Base-by-base conservation (phyloP, 495 filamentous ascomycete species). In the Penicillium malachiteum region DNA sequence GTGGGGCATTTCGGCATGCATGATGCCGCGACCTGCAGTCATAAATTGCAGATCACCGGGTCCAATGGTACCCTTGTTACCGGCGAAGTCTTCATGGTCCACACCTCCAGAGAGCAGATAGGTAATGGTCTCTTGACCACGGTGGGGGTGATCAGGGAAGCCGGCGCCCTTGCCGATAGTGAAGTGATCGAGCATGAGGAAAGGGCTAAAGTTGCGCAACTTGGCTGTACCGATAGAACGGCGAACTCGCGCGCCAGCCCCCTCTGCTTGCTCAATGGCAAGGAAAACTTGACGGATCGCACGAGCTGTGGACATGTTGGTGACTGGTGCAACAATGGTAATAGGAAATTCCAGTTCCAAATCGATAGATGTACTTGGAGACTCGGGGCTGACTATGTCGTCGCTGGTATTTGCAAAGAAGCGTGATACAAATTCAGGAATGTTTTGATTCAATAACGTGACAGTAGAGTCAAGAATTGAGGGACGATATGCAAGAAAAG, bases 101-200 rank as follows among this genome's bases (percentile, higher is more conserved):
- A 96, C 86, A 0, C 80, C 90, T 49, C 93, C 93, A 1, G 78
- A 69, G 1, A 97, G 75, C 3, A 97, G 75, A 70, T 97, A 98
- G 12, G 94, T 98, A 66, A 98, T 95, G 11, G 90, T 95, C 65
- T 96, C 88, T 67, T 88, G 85, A 21, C 85, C 82, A 38, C 86
- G 81, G 69, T 90, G 87, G 2, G 87, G 86, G 65, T 96, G 91
- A 70, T 96, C 91, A 0, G 91, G 91, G 70, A 96, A 96, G 5
- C 93, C 93, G 17, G 92, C 88, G 44, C 88, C 89, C 14, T 86
- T 85, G 31, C 82, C 81, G 62, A 92, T 84, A 41, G 79, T 83
- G 79, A 96, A 96, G 74, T 97, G 91, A 70, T 98, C 93, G 21
- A 97, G 89, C 93, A 98, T 96, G 12, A 98, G 81, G 78, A 98